phyloP scores from a whole-genome alignment of 805 yeast species.

The Teunomyces stri region DNA sequence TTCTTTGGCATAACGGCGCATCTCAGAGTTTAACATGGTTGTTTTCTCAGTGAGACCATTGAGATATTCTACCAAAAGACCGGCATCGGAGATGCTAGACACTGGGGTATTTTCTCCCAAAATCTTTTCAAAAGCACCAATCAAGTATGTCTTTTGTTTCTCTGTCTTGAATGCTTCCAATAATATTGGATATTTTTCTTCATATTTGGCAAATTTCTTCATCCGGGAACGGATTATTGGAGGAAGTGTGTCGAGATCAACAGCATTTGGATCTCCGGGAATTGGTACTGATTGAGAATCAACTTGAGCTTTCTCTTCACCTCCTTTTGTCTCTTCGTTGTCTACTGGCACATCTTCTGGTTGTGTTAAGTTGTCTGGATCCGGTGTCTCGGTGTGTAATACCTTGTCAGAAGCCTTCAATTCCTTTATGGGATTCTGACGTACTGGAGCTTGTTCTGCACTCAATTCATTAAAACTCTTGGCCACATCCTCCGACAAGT shows the following conservation, averaged over 20 bases:
- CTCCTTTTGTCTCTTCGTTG: slow-evolving; percentile 6
- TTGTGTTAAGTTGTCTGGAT: slow-evolving; percentile 41
- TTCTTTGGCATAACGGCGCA: slow-evolving; percentile 46
- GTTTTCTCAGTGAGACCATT: slow-evolving; percentile 60
- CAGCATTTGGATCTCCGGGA: slow-evolving; percentile 5
- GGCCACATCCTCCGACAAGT: slow-evolving; percentile 46
- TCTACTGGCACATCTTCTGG: slow-evolving; percentile 42
- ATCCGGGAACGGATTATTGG: slow-evolving; percentile 59
- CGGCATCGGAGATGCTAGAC: slow-evolving; percentile 69
- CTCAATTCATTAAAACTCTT: slow-evolving; percentile 38
- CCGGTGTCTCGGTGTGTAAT: slow-evolving; percentile 47
- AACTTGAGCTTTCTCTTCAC: background rate
- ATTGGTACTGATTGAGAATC: background rate
- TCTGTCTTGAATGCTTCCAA: slow-evolving; percentile 84
- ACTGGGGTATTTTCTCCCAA: slow-evolving; percentile 81
- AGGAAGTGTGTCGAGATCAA: slow-evolving; percentile 45
- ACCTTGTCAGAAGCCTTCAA: slow-evolving; percentile 34
- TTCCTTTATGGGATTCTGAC: slow-evolving; percentile 20
- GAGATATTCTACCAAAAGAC: slow-evolving; percentile 66
- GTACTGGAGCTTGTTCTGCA: slow-evolving; percentile 21
- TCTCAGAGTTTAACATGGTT: slow-evolving; percentile 60
- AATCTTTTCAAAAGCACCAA: slow-evolving; percentile 63
- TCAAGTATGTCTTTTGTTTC: slow-evolving; percentile 60
- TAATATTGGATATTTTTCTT: slow-evolving; percentile 82
- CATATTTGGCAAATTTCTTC: slow-evolving; percentile 79